phyloP scores from a whole-genome alignment of 331 rosid species.

The Phaseolus coccineus region DNA sequence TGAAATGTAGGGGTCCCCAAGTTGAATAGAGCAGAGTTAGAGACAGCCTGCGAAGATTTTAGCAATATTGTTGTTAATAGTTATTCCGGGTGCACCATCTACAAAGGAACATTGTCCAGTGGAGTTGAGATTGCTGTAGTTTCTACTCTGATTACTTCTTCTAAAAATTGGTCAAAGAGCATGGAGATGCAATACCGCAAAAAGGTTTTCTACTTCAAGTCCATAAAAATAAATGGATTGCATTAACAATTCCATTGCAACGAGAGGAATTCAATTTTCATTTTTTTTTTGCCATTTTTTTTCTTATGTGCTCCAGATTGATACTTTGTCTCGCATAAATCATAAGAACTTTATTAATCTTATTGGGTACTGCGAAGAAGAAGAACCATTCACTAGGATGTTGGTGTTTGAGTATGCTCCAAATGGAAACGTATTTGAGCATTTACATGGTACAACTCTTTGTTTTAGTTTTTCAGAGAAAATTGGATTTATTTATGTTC shows the following conservation, averaged over 20 bases:
- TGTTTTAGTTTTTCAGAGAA: constrained; percentile 10
- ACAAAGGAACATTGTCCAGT: constrained; percentile 94
- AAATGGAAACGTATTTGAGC: constrained; percentile 80
- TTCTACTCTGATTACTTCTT: constrained; percentile 58
- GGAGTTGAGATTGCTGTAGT: constrained; percentile 97
- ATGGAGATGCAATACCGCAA: constrained; percentile 68
- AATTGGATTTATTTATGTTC: constrained; percentile 1
- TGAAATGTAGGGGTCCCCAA: constrained; percentile 86
- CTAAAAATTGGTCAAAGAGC: constrained; percentile 79
- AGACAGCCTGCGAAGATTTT: constrained; percentile 95
- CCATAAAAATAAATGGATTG: constrained; percentile 21
- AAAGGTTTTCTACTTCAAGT: constrained; percentile 59
- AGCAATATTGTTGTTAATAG: constrained; percentile 75
- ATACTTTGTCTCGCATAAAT: constrained; percentile 77
- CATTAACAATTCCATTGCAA: constrained; percentile 7
- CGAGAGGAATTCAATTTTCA: background rate
- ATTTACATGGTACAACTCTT: constrained; percentile 76
- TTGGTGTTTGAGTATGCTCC: constrained; percentile 97
- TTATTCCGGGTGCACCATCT: constrained; percentile 57
- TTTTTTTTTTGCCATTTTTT: background rate
- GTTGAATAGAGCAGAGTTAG: constrained; percentile 79
- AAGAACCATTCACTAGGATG: constrained; percentile 92
- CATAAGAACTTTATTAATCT: constrained; percentile 93
- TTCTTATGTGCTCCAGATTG: constrained; percentile 67
- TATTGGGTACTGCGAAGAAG: constrained; percentile 91